These are phyloP conservation scores for Lagenidium giganteum DNA, from an alignment of 352 stramenopile species.

Conservation along the genomic window DNA sequence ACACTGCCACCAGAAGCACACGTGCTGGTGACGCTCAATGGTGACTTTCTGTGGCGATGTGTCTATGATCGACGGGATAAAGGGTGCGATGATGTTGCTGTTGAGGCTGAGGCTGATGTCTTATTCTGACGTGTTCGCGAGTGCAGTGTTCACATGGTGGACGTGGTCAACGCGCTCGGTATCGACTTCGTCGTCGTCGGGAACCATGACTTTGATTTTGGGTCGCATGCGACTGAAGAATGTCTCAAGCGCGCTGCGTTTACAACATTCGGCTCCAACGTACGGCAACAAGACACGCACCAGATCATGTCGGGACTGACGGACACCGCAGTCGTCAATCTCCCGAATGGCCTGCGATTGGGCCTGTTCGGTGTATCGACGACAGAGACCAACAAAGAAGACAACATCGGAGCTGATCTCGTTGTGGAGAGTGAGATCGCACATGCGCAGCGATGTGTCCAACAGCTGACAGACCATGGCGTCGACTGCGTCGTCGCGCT, in stretches of 20 bases:
- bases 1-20: conserved; percentile 36
- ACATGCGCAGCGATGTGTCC: conserved; percentile 48
- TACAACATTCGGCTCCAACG: conserved; percentile 56
- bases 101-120: too few species aligned
- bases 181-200: conserved; percentile 70
- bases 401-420: conserved; percentile 25
- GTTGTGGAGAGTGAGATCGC: conserved; percentile 46
- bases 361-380: conserved; percentile 58
- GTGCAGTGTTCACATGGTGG: conserved; percentile 58
- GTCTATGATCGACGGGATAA: conserved; percentile 62
- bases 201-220: conserved; percentile 80
- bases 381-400: conserved; percentile 37
- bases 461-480: conserved; percentile 32
- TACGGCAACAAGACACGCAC: conserved; percentile 21
- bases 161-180: conserved; percentile 42
- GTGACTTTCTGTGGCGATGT: conserved; percentile 70
- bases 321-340: conserved; percentile 27
- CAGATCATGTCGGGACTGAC: conserved; percentile 30
- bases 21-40: conserved; percentile 69
- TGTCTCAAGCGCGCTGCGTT: conserved; percentile 38
- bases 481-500: conserved; percentile 74
- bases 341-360: conserved; percentile 33
- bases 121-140: too few species aligned
- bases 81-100: conserved; percentile 42
- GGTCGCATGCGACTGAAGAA: conserved; percentile 26